phyloP scores from a whole-genome alignment of 805 yeast genomes.

The Metschnikowia santaceciliae region DNA sequence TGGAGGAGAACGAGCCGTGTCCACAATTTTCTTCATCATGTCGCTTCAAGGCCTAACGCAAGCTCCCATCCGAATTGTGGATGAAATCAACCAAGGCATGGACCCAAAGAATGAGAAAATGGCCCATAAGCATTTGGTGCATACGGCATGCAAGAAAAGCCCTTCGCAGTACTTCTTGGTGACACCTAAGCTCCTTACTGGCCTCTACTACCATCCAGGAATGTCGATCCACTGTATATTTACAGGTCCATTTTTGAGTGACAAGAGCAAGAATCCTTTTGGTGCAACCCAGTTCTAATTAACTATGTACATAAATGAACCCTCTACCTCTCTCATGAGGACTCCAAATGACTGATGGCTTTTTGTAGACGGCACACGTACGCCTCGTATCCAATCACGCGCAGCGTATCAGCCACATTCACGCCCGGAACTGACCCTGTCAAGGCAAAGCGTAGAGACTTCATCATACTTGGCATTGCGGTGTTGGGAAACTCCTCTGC shows the following conservation, averaged over 20 bases:
- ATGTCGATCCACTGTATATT: slow-evolving; percentile 84
- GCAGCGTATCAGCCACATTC: slow-evolving; percentile 54
- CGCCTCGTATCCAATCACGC: slow-evolving; percentile 44
- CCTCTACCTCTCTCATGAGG: not conserved
- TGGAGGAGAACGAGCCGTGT: slow-evolving; percentile 96
- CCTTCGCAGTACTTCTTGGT: slow-evolving; percentile 84
- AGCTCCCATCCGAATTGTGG: slow-evolving; percentile 93
- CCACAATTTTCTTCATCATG: slow-evolving; percentile 86
- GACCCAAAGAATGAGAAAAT: slow-evolving; percentile 86
- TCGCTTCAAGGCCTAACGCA: slow-evolving; percentile 83
- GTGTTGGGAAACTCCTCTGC: not conserved
- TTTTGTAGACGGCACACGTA: slow-evolving; percentile 10
- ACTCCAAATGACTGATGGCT: slow-evolving; percentile 9
- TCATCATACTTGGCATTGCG: slow-evolving; percentile 8
- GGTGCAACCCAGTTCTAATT: not conserved
- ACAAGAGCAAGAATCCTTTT: slow-evolving; percentile 3
- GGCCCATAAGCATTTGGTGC: slow-evolving; percentile 82
- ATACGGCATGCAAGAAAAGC: slow-evolving; percentile 61
- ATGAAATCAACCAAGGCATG: slow-evolving; percentile 99
- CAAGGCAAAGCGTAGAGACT: slow-evolving; percentile 51
- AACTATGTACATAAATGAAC: not conserved
- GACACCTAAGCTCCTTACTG: slow-evolving; percentile 85
- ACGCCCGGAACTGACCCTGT: slow-evolving; percentile 71
- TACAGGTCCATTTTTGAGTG: slow-evolving; percentile 30
- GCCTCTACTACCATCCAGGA: slow-evolving; percentile 67